Evolutionary conservation across 2,329 filamentous ascomycete species (phyloP).

Genomic region (Pseudogymnoascus pannorum): DNA sequence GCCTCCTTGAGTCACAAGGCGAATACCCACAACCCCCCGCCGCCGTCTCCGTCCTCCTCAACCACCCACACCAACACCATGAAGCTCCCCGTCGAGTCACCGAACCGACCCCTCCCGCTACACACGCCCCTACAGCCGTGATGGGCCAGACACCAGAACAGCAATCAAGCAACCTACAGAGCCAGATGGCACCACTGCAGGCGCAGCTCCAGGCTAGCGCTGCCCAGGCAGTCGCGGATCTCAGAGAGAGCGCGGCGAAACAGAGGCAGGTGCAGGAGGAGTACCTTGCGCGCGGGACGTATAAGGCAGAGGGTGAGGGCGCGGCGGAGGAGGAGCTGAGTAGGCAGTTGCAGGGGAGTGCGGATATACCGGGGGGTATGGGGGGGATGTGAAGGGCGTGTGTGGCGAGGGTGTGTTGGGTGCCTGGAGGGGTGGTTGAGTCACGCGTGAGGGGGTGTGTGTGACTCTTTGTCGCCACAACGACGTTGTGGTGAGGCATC

Average conservation of each 20-base stretch:
- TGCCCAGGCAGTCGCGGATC: conserved; percentile 29
- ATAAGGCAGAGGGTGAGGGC: conserved; percentile 30
- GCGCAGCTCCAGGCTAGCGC: conserved; percentile 31
- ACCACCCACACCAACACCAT: conserved; percentile 36
- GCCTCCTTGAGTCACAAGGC: conserved; percentile 73
- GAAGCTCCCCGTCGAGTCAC: conserved; percentile 22
- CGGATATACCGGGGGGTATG: not conserved
- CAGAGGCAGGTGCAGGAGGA: conserved; percentile 1
- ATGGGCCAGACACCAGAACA: not conserved
- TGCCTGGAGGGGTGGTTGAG: not conserved
- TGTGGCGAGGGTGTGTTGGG: not conserved
- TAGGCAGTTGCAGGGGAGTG: conserved; percentile 38
- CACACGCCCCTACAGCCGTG: conserved; percentile 19
- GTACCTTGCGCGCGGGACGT: conserved; percentile 9
- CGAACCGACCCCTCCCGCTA: conserved; percentile 19
- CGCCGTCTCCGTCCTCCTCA: conserved; percentile 58
- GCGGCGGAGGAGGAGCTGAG: conserved; percentile 45
- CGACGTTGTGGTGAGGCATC: not conserved
- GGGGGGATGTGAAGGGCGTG: not conserved
- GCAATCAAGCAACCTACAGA: conserved; percentile 8
- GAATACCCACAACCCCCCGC: conserved; percentile 79
- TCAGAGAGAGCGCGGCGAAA: conserved; percentile 10
- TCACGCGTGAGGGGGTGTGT: not conserved
- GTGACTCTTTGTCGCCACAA: not conserved
- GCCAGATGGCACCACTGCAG: conserved; percentile 29